phyloP scores from a whole-genome alignment of 2,329 filamentous ascomycete genomes.

The Lachnellula cervina region DNA sequence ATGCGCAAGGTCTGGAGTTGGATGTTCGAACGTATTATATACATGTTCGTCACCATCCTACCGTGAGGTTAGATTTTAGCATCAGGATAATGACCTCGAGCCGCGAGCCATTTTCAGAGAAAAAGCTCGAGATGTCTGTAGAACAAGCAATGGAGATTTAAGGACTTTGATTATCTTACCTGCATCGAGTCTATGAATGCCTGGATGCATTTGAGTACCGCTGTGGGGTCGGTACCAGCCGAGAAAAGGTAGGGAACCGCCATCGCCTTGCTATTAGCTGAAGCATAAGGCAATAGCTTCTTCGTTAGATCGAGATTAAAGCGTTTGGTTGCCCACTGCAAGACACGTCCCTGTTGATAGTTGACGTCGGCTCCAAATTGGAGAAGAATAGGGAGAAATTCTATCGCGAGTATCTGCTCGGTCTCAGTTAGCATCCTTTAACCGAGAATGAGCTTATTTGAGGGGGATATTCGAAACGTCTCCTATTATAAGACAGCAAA shows the following conservation, averaged over 20 bases:
- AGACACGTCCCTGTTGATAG: slow-evolving; percentile 47
- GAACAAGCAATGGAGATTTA: too few species aligned
- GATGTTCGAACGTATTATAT: slow-evolving; percentile 46
- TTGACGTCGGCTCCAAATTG: slow-evolving; percentile 52
- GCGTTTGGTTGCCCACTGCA: slow-evolving; percentile 49
- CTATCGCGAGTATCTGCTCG: slow-evolving; percentile 41
- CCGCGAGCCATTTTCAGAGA: too few species aligned
- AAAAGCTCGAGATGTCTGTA: too few species aligned
- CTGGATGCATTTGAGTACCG: slow-evolving; percentile 45
- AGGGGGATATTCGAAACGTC: too few species aligned
- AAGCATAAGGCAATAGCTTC: slow-evolving; percentile 48
- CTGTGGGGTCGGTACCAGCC: slow-evolving; percentile 38
- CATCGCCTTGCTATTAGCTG: slow-evolving; percentile 44
- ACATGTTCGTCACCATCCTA: slow-evolving; percentile 38
- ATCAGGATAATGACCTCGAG: too few species aligned
- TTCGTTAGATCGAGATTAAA: slow-evolving; percentile 46
- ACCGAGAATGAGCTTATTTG: too few species aligned
- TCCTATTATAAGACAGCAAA: too few species aligned
- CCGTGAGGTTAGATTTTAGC: too few species aligned
- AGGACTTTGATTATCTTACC: too few species aligned
- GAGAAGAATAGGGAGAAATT: slow-evolving; percentile 45
- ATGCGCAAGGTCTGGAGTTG: slow-evolving; percentile 41
- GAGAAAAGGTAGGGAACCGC: slow-evolving; percentile 55
- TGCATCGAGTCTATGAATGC: slow-evolving; percentile 53
- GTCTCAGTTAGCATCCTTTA: too few species aligned